Evolutionary conservation across 164 flowering plant genomes (phyloP), one percentile per base, ranked within the genome.

Genomic region (Annona cherimola): DNA sequence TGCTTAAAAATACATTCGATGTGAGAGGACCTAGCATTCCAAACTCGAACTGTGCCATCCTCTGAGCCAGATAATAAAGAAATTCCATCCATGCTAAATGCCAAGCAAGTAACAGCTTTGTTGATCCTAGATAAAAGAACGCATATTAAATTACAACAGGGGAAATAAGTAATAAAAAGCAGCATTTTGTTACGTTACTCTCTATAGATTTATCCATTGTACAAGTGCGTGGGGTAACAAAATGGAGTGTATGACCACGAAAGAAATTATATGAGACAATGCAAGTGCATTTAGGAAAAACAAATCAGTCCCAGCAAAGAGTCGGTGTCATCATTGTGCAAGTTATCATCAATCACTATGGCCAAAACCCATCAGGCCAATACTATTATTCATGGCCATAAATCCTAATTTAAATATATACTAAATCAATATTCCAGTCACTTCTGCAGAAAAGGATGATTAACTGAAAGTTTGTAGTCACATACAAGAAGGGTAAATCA

Each of bases 41-140:
- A 94, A 46, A 87, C 83, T 71, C 91, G 80, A 81, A 92, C 69
- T 65, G 78, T 80, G 69, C 94, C 95, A 83, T 94, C 99, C 82
- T 83, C 96, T 66, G 88, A 92, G 42, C 98, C 99, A 79, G 94
- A 88, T n/a, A 91, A 82, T 73, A 94, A 76, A 16, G 77, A 72
- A 67, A 71, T 76, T 68, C 91, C 92, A 79, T 82, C 83, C 70
- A 44, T 71, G 77, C 86, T 74, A 70, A 84, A 86, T 42, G 91
- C 86, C 74, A 94, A 83, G 84, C 90, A 88, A 71, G 90, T 86
- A 60, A 94, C 86, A 50, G 89, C 85, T 73, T 87, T 87, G 76
- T 94, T 91, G 92, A 78, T 75, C 55, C 70, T 79, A 26, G 76
- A 42, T 76, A 77, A 2, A 64, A 80, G 41, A 45, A 4, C 54